Conservation (phyloP, 2,329 filamentous ascomycete genomes). For the Alternaria metachromatica region DNA sequence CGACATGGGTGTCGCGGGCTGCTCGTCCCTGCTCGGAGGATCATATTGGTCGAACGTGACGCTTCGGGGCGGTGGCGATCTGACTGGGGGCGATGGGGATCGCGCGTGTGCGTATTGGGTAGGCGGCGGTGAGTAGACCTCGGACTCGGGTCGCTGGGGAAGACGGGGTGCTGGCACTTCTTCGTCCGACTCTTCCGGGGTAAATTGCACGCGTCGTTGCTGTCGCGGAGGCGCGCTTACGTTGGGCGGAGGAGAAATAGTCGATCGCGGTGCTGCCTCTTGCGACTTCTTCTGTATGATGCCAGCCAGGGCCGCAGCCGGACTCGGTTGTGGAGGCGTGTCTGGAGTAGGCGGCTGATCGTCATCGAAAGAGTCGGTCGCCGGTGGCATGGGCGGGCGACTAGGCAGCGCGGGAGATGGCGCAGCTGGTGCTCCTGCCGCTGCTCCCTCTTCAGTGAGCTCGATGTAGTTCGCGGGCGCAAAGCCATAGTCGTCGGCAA, state of each 20-base stretch:
- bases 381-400: slow-evolving; percentile 47
- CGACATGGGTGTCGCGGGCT: slow-evolving; percentile 52
- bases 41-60: slow-evolving; percentile 54
- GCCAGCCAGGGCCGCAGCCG: slow-evolving; percentile 65
- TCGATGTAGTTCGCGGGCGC: slow-evolving; percentile 97
- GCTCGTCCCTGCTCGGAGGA: slow-evolving; percentile 47
- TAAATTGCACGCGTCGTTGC: slow-evolving; percentile 62
- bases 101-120: slow-evolving; percentile 50
- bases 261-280: slow-evolving; percentile 36
- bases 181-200: slow-evolving; percentile 73
- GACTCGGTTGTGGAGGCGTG: slow-evolving; percentile 57
- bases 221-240: slow-evolving; percentile 54
- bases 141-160: slow-evolving; percentile 67
- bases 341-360: slow-evolving; percentile 53
- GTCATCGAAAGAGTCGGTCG: slow-evolving; percentile 54
- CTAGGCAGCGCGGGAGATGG: slow-evolving; percentile 57
- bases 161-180: slow-evolving; percentile 65
- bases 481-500: slow-evolving; percentile 87
- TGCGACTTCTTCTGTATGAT: slow-evolving; percentile 59
- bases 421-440: slow-evolving; percentile 21
- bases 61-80: slow-evolving; percentile 48
- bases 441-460: slow-evolving; percentile 59
- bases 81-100: slow-evolving; percentile 46
- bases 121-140: slow-evolving; percentile 59
- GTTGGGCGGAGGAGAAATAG: slow-evolving; percentile 60